Base-by-base conservation (phyloP, 495 filamentous ascomycete species). In the Neurospora sp. region DNA sequence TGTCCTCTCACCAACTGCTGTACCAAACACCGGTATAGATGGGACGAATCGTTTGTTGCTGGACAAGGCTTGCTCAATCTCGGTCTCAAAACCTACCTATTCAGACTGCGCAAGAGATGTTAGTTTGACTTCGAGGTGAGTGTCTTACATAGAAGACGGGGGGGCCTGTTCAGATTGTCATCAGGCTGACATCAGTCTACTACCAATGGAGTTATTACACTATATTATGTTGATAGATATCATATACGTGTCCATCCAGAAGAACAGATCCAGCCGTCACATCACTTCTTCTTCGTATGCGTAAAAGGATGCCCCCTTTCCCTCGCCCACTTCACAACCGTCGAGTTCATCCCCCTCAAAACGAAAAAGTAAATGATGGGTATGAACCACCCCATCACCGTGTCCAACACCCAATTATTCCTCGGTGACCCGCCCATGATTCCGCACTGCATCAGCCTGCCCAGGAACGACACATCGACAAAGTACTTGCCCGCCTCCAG, bases 401-500 rank as follows among this genome's bases (percentile, higher is more conserved):
- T 91, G 75, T 93, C 91, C 44, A 86, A 73, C 18, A 92, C 20
- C 84, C 84, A 87, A 66, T 82, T 89, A 70, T 90, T 89, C 76
- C 89, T 82, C 69, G 81, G 82, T 40, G 84, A 87, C 1, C 88
- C 88, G n/a, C 89, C 87, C 80, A 89, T 81, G 5, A 81, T 72
- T 20, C 83, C 83, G 46, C 85, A 89, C 71, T 90, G 88, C 89
- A 98, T 90, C 70, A 91, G 73, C 72, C 87, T 78, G 16, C 93
- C 91, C 69, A 92, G 75, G 39, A 90, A 89, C 71, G 87, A 90
- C 20, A 92, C 91, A 5, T 90, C 89, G 44, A 97, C 87, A 75
- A 93, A 81, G 80, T 92, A 92, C 27, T 95, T 85, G 1, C 96
- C 96, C 40, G 82, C 86, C 82, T 99, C 95, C 72, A 99, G 82